Conservation (phyloP, 345 rosid species). For the Eucalyptus dawsonii region DNA sequence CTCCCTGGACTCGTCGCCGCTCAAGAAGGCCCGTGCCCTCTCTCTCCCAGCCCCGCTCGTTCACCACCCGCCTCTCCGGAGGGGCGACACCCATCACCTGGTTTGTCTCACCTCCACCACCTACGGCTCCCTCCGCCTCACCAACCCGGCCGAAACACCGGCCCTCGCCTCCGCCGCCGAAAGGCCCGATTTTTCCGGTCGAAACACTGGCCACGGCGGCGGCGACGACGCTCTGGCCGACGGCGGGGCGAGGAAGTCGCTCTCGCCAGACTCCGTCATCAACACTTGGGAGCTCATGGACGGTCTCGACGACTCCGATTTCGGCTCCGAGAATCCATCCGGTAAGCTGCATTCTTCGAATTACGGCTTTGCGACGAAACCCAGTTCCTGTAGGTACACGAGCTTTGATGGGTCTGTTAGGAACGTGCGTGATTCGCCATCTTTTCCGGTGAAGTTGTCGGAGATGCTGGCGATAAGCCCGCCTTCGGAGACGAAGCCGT, state of each 20-base stretch:
- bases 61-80: slow-evolving; percentile 9
- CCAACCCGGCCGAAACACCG: background rate
- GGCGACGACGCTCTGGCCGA: background rate
- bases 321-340: background rate
- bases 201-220: background rate
- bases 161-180: background rate
- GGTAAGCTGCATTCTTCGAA: background rate
- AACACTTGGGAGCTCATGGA: slow-evolving; percentile 18
- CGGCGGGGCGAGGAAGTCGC: background rate
- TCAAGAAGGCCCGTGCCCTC: background rate
- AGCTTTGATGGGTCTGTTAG: background rate
- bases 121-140: slow-evolving; percentile 15
- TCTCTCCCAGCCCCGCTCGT: slow-evolving; percentile 2
- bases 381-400: slow-evolving; percentile 4
- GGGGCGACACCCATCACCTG: slow-evolving; percentile 12
- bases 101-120: slow-evolving; percentile 20
- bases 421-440: background rate
- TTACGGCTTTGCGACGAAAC: background rate
- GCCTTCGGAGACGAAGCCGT: background rate
- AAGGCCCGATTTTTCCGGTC: background rate
- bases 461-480: background rate
- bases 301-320: slow-evolving; percentile 2
- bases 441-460: background rate
- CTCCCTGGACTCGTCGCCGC: background rate
- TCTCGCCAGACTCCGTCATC: slow-evolving; percentile 7